Evolutionary conservation across 164 flowering plant species (phyloP).

Genomic region (grape (Vitis vinifera)): DNA sequence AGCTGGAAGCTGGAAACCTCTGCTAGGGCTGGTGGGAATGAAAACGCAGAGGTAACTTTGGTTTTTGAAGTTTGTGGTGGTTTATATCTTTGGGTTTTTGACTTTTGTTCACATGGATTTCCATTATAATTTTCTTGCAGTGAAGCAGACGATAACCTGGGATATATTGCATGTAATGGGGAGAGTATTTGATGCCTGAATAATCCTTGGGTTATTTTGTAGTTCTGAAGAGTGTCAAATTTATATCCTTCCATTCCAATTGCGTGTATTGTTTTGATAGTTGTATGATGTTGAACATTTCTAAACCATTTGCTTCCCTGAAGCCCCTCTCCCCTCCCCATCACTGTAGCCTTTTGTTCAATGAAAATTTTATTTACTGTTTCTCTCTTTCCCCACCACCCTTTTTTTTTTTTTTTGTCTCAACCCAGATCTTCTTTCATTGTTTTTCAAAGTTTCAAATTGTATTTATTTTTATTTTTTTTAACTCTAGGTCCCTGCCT

Average conservation of each 20-base stretch:
- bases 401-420: no score
- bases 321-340: neutral
- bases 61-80: no score
- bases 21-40: conserved; percentile 24
- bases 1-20: conserved; percentile 21
- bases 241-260: neutral
- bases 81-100: neutral
- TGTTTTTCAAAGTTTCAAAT: no score
- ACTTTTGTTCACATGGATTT: neutral
- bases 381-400: no score
- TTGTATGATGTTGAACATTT: neutral
- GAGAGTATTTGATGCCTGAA: neutral
- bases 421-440: no score
- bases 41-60: conserved; percentile 26
- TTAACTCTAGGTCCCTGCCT: no score
- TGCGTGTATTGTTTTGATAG: conserved; percentile 4
- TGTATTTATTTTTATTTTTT: no score
- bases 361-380: no score
- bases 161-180: neutral
- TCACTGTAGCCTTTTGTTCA: neutral
- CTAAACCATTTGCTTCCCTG: neutral
- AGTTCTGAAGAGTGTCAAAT: neutral
- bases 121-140: conserved; percentile 6
- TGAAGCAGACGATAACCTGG: neutral
- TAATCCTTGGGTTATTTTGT: neutral